Evolutionary conservation across 164 flowering plant species (phyloP).

Genomic region (Vitis riparia): DNA sequence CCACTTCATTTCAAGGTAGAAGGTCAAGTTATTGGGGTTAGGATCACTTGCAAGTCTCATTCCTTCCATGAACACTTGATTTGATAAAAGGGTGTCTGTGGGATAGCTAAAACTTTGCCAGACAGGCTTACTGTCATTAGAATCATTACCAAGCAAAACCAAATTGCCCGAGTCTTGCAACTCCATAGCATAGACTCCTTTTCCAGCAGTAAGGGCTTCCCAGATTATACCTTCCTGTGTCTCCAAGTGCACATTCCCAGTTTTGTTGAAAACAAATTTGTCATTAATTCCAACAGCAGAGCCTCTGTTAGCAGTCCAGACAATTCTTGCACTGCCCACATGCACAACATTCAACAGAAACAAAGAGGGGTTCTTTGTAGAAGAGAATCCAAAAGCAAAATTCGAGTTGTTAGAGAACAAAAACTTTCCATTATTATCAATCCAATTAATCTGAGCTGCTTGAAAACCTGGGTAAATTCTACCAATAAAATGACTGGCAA

Average conservation of each 20-base stretch:
- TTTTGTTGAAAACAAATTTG: conserved; percentile 8
- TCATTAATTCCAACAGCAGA: background rate
- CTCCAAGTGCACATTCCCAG: background rate
- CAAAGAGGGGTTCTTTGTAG: background rate
- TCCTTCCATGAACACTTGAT: conserved; percentile 4
- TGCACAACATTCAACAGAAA: background rate
- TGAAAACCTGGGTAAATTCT: conserved; percentile 1
- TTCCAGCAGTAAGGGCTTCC: background rate
- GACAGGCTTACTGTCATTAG: background rate
- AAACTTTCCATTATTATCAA: background rate
- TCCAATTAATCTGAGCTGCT: background rate
- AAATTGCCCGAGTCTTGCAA: conserved; percentile 10
- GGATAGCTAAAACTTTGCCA: conserved; percentile 13
- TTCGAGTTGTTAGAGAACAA: background rate
- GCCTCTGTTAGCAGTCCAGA: conserved; percentile 11
- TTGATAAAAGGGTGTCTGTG: conserved; percentile 6
- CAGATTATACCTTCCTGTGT: conserved; percentile 1
- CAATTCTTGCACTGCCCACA: background rate
- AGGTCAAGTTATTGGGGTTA: conserved; percentile 1
- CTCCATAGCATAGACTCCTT: conserved; percentile 3
- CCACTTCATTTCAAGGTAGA: conserved; percentile 3
- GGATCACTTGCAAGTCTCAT: conserved; percentile 7
- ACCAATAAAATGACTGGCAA: background rate
- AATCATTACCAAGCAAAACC: background rate
- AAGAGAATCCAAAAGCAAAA: background rate